phyloP scores from a whole-genome alignment of 345 rosid species.

The Clausena lansium region DNA sequence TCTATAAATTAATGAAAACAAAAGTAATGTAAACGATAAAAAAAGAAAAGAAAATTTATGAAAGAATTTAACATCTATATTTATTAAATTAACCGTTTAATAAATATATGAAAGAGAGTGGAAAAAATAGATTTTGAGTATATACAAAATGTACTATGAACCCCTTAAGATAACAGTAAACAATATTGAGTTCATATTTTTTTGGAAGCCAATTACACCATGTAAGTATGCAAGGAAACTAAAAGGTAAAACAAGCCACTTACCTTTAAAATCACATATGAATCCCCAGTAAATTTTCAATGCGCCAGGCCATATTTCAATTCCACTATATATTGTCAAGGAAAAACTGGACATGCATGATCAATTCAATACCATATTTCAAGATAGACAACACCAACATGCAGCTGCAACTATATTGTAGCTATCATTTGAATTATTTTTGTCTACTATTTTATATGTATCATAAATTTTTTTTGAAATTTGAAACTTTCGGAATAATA shows the following conservation, averaged over 20 bases:
- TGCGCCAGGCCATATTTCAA: constrained; percentile 97
- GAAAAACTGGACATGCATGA: constrained; percentile 26
- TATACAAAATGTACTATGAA: neutral
- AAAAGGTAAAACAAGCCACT: constrained; percentile 13
- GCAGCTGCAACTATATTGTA: neutral
- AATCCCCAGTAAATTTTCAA: constrained; percentile 94
- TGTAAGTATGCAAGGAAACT: neutral
- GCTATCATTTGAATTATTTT: neutral
- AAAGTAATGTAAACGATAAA: too few species aligned
- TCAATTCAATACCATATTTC: constrained; percentile 2
- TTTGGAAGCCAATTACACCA: neutral
- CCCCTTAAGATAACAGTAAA: neutral
- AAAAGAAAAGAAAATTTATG: too few species aligned
- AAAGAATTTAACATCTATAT: too few species aligned
- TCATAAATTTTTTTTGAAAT: neutral
- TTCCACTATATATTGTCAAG: constrained; percentile 71
- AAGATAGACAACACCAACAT: constrained; percentile 2
- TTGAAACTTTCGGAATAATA: neutral
- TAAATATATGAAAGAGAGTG: neutral
- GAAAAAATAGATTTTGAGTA: neutral
- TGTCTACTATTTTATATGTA: neutral
- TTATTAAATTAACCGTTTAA: neutral
- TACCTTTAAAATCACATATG: constrained; percentile 90
- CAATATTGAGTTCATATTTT: neutral
- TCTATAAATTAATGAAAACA: too few species aligned